Evolutionary conservation across 2,329 filamentous ascomycete genomes (phyloP), one percentile per base, ranked within the genome.

Genomic region (Colletotrichum plurivorum): DNA sequence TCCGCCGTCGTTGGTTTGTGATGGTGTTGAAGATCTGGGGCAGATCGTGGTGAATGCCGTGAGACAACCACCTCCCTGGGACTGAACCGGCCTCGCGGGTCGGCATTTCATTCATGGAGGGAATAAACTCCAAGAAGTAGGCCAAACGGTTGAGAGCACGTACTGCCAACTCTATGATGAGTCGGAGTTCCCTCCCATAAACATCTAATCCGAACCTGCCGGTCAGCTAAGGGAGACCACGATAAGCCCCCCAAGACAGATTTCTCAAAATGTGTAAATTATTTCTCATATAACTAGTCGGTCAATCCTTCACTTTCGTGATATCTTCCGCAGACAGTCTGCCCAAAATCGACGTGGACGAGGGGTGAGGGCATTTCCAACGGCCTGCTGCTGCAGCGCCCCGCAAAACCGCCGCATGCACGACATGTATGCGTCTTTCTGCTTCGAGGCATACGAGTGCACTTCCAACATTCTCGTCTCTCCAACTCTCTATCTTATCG

Each of bases 351-450:
- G 22, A 13, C 13, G 10, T 59, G 12, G 10, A 16, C 13, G 12
- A 49, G 27, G 45, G 27, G n/a, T 36, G 56, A 59, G 56, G 45
- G 56, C n/a, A 59, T 59, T 51, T 59, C 25, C 12, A 18, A 20
- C 20, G 9, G 13, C 1, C 0, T 0, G 59, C 51, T 25, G 22
- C 22, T 25, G 22, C 22, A 4, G 31, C 31, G 31, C 31, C 59
- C 66, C 66, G 62, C 62, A 66, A 66, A 31, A 66, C 62, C 66
- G 66, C 62, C 55, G 55, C 13, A 22, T 69, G 66, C 45, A n/a
- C 53, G 58, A 52, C 65, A 43, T 65, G 4, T 22, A 5, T 10
- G 27, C 36, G 31, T 0, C 31, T 36, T 10, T 36, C 31, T 25
- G 22, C 45, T 16, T 9, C 25, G 12, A 22, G 45, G 52, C 10